Percentiles rank a stretch among this genome's conserved stretches.
Conservation (phyloP, 345 rosid species). For the Punica granatum region DNA sequence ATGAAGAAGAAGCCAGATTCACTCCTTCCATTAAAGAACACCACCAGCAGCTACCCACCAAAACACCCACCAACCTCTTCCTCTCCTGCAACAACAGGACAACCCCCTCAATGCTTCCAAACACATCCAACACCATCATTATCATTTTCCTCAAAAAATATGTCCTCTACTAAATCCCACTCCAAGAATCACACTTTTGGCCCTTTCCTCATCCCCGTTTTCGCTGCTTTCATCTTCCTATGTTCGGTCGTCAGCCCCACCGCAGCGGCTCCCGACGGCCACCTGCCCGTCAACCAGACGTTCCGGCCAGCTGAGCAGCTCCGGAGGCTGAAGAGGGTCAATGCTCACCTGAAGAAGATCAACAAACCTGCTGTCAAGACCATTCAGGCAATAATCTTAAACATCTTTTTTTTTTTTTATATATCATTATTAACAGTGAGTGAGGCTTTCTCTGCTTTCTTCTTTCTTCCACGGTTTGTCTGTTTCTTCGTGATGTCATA, state of each 20-base stretch:
- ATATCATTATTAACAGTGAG: too few relatives aligned
- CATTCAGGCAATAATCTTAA: conserved; percentile 43
- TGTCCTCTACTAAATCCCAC: conserved; percentile 14
- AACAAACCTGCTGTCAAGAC: conserved; percentile 92
- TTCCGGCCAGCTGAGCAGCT: conserved; percentile 38
- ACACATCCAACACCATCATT: conserved; percentile 21
- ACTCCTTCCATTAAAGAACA: conserved; percentile 25
- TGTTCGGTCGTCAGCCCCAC: conserved; percentile 23
- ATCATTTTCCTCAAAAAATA: conserved; percentile 44
- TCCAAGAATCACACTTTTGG: conserved; percentile 2
- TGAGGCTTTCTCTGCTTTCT: neutral
- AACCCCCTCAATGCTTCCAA: conserved; percentile 39
- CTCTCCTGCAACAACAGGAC: conserved; percentile 38
- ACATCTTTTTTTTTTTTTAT: neutral
- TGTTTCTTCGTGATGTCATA: neutral
- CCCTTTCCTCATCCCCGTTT: conserved; percentile 26
- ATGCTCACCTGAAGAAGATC: conserved; percentile 53
- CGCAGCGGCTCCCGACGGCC: conserved; percentile 35
- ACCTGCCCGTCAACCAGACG: conserved; percentile 36
- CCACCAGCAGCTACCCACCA: neutral
- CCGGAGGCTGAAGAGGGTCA: conserved; percentile 43
- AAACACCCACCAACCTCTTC: conserved; percentile 7
- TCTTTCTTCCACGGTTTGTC: neutral
- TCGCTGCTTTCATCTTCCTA: conserved; percentile 40
- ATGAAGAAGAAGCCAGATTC: conserved; percentile 23